Conservation (phyloP, 2,329 filamentous ascomycete genomes). For the Clonostachys solani region DNA sequence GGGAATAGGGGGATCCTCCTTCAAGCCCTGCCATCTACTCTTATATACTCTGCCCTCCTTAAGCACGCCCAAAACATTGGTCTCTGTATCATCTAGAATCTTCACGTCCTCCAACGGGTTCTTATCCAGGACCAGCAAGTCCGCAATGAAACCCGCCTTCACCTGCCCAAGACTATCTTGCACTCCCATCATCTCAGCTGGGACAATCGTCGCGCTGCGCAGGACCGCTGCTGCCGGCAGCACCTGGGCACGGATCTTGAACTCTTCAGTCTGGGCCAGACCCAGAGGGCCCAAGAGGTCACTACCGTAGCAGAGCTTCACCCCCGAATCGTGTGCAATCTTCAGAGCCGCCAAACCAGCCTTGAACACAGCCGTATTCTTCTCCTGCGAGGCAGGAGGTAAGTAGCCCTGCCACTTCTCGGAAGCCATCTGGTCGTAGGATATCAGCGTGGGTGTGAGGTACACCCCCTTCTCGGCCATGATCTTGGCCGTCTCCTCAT, state of each 20-base stretch:
- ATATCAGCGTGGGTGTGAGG: conserved; percentile 49
- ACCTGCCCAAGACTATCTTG: conserved; percentile 43
- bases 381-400: conserved; percentile 28
- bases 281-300: conserved; percentile 24
- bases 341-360: conserved; percentile 39
- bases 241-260: conserved; percentile 16
- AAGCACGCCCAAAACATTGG: conserved; percentile 43
- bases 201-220: conserved; percentile 33
- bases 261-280: conserved; percentile 23
- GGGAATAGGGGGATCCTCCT: conserved; percentile 3
- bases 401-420: conserved; percentile 36
- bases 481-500: conserved; percentile 35
- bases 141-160: conserved; percentile 42
- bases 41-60: conserved; percentile 43
- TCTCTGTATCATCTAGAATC: conserved; percentile 41
- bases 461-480: conserved; percentile 44
- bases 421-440: conserved; percentile 43
- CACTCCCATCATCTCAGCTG: conserved; percentile 41
- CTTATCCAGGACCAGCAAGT: conserved; percentile 43
- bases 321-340: conserved; percentile 44
- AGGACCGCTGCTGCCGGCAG: conserved; percentile 16
- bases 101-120: conserved; percentile 54
- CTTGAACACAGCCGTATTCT: conserved; percentile 44
- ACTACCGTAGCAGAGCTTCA: conserved; percentile 51
- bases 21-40: conserved; percentile 12